These are phyloP conservation scores for Paramecium primaurelia DNA, from an alignment of 73 alveolate species.

Conservation along the genomic window DNA sequence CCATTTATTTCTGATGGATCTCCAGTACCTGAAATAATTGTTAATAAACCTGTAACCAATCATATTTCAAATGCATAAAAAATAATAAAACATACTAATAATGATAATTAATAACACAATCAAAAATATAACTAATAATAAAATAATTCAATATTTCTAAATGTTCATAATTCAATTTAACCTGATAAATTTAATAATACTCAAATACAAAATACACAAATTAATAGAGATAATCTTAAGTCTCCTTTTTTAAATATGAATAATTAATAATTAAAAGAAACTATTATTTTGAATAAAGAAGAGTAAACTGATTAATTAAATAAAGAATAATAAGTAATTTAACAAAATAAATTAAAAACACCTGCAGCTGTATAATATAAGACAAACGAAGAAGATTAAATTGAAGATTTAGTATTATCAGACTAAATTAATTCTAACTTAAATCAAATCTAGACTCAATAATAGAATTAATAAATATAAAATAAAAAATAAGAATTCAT, in stretches of 20 bases:
- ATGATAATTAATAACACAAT: background rate
- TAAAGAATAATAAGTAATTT: background rate
- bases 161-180: background rate
- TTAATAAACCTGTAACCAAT: background rate
- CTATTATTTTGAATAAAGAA: background rate
- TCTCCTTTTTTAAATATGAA: background rate
- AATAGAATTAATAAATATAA: background rate
- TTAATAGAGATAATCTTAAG: background rate
- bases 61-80: background rate
- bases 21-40: background rate
- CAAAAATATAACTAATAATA: background rate
- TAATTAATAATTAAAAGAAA: background rate
- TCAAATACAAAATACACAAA: background rate
- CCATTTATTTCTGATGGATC: background rate
- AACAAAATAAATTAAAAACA: background rate
- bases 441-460: background rate
- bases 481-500: background rate
- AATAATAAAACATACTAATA: background rate
- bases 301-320: background rate
- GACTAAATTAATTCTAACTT: background rate
- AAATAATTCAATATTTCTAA: background rate
- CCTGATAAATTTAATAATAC: background rate
- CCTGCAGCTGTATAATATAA: background rate
- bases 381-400: background rate
- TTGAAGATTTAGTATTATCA: background rate